A percentile compares a stretch with the other conserved stretches of the same genome.
These are phyloP conservation scores for Tricholoma saponaceum DNA, from an alignment of 768 basidiomycete genomes.

Conservation along the genomic window DNA sequence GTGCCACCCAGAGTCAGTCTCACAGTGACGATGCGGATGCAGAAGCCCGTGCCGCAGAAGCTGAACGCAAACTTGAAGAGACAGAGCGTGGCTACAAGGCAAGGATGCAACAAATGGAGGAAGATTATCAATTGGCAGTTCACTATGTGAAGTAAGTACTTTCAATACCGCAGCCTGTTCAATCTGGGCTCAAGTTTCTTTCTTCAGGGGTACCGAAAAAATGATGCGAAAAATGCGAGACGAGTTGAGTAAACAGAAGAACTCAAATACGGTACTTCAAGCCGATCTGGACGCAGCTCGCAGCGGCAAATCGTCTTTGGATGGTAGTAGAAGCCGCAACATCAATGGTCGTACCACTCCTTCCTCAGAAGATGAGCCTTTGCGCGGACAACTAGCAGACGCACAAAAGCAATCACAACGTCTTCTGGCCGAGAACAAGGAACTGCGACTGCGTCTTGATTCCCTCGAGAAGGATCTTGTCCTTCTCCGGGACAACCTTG, in stretches of 20 bases:
- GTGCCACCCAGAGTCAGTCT: constrained; percentile 54
- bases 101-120: constrained; percentile 85
- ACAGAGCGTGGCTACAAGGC: constrained; percentile 74
- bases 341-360: constrained; percentile 79
- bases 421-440: constrained; percentile 70
- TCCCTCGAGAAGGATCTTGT: constrained; percentile 74
- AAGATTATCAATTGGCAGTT: constrained; percentile 94
- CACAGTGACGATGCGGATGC: constrained; percentile 22
- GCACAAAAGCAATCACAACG: constrained; percentile 74
- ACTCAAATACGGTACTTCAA: constrained; percentile 73
- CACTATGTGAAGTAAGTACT: constrained; percentile 89
- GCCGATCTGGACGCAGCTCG: constrained; percentile 73
- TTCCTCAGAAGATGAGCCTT: constrained; percentile 69
- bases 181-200: constrained; percentile 9
- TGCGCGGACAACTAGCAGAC: constrained; percentile 72
- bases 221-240: constrained; percentile 97
- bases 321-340: constrained; percentile 32
- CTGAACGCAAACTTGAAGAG: constrained; percentile 77
- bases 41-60: constrained; percentile 48
- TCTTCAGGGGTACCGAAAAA: constrained; percentile 86
- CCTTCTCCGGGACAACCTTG: constrained; percentile 61
- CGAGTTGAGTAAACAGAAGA: constrained; percentile 89
- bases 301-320: constrained; percentile 49
- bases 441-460: constrained; percentile 69
- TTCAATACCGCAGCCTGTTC: constrained; percentile 6